Percentiles rank a stretch among this genome's conserved stretches.
phyloP scores from a whole-genome alignment of 768 basidiomycete genomes.

The Boletus subparvulus region DNA sequence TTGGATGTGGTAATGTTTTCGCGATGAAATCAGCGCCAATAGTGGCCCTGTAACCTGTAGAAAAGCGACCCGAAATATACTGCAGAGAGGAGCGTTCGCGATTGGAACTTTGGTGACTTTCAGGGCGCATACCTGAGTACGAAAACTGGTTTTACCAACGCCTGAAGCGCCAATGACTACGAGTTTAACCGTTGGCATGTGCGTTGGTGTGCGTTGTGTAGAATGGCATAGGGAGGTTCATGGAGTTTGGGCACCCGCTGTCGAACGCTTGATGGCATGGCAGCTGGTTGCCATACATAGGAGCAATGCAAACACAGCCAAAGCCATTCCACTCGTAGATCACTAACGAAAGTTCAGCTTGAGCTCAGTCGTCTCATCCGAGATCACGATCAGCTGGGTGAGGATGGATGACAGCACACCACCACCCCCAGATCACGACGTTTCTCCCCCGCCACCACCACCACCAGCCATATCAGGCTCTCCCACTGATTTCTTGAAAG shows the following conservation, averaged over 20 bases:
- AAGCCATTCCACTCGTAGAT: background rate
- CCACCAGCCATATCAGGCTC: slow-evolving; percentile 62
- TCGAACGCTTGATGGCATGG: background rate
- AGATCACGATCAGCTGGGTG: background rate
- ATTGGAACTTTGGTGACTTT: background rate
- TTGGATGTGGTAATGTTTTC: slow-evolving; percentile 66
- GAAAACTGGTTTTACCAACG: slow-evolving; percentile 82
- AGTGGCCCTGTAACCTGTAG: slow-evolving; percentile 76
- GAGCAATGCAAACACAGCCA: slow-evolving; percentile 17
- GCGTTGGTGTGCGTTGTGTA: slow-evolving; percentile 5
- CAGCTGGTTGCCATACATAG: slow-evolving; percentile 13
- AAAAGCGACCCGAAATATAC: slow-evolving; percentile 78
- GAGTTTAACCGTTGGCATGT: slow-evolving; percentile 75
- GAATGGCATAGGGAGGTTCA: slow-evolving; percentile 20
- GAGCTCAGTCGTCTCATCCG: background rate
- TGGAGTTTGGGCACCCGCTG: slow-evolving; percentile 4
- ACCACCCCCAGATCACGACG: slow-evolving; percentile 40
- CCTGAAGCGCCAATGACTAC: slow-evolving; percentile 80
- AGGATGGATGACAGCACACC: slow-evolving; percentile 32
- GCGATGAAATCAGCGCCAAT: slow-evolving; percentile 90
- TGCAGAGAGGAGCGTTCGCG: slow-evolving; percentile 27
- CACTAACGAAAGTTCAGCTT: background rate
- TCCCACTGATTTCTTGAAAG: slow-evolving; percentile 91
- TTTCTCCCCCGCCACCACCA: slow-evolving; percentile 50
- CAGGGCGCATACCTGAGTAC: slow-evolving; percentile 57